Base-by-base conservation (phyloP, 2,329 filamentous ascomycete species). In the Neocatenulostroma microsporum region DNA sequence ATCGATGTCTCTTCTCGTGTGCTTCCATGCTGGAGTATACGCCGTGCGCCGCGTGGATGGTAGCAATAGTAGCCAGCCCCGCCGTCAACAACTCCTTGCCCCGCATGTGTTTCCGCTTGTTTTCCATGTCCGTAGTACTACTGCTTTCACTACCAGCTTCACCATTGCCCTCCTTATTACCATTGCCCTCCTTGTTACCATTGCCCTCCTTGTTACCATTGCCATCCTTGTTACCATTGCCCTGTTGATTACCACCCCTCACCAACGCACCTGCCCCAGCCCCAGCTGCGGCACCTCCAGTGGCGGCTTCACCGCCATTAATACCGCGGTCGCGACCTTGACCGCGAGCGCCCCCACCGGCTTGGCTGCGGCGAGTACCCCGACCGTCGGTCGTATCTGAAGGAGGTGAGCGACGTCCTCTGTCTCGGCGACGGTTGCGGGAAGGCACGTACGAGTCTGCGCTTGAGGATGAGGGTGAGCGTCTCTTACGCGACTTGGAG, bases 21-120 rank as follows among this genome's bases (percentile, higher is more conserved):
- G 77, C 76, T 48, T 78, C 74, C 63, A 80, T 71, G 50, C 72
- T 74, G 45, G 71, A 67, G 59, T 80, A 78, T 37, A 82, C 67
- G 43, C 69, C 72, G 55, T 82, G 77, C 11, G 75, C 78, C 17
- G 78, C 78, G 60, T 82, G 78, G 44, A 82, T 80, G 19, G 78
- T 82, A 24, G 79, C 79, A 41, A 82, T 72, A 39, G 76, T 78
- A 36, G 79, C 78, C 40, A 82, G 63, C 45, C 78, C 77, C 37
- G 76, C 73, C 47, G 77, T 80, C 45, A 82, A 56, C 52, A 80
- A 59, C 66, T 80, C 74, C 61, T 80, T 80, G 58, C 75, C 73
- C 64, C 70, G 70, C 64, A 80, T 69, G 55, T 80, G 79, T 61
- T 78, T 81, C 36, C 70, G 66, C 52, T 67, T 63, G 47, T 72